Base-by-base conservation (phyloP, 768 basidiomycete genomes). In the Collybia sordida region DNA sequence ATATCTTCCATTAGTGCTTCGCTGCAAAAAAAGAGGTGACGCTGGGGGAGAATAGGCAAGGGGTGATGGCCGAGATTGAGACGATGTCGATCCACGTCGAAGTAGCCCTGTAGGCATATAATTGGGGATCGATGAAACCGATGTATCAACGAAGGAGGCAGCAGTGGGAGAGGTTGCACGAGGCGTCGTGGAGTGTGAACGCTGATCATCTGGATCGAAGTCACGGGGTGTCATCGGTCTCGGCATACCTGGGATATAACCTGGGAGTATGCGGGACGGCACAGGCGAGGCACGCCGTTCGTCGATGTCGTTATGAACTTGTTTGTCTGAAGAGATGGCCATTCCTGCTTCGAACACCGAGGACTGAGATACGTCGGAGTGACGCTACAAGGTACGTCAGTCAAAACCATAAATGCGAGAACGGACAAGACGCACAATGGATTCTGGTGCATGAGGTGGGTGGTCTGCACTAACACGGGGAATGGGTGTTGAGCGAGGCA, bases 151-250 rank as follows among this genome's bases (percentile, higher is more conserved):
- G 12, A 68, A 48, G 23, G 62, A 63, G 36, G 73, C 69, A 49
- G 71, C 69, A 40, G 74, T 74, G 37, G 86, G 86, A 0, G 86
- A 85, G 15, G 83, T 83, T 15, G 90, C 90, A 47, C 90, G 85
- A 49, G 90, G 90, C 3, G 90, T 93, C 41, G 85, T 83, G 0
- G 86, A 88, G 50, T 82, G 85, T 7, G 83, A 83, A 38, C 79
- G 71, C 58, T 82, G 80, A 51, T 90, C 88, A 47, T 92, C 90
- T 23, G 76, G 62, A 42, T 91, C 91, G 25, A 79, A 70, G 55
- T 90, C 87, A 49, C 83, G 85, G n/a, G 91, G 91, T 5, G 91
- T 93, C 87, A 93, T 91, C 15, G 91, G 91, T 36, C 91, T 75
- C 18, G 88, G 88, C 91, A 93, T 93, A 9, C 91, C 91, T 19